phyloP scores from a whole-genome alignment of 345 rosid genomes.

The Eucalyptus regnans region DNA sequence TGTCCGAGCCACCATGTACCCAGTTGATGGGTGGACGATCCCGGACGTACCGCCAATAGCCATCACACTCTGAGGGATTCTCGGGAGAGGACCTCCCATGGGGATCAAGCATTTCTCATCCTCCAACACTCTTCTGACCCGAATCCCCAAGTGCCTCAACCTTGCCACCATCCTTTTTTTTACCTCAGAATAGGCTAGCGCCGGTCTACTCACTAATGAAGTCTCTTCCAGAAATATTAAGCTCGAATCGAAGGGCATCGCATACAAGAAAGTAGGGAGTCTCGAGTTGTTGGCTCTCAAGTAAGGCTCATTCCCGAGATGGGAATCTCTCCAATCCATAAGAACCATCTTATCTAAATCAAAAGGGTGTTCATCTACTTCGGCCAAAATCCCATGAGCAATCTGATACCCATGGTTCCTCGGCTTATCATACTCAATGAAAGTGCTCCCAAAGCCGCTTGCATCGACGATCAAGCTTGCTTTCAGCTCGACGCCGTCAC shows the following conservation, averaged over 20 bases:
- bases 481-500: constrained; percentile 39
- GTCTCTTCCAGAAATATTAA: constrained; percentile 55
- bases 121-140: constrained; percentile 38
- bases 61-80: constrained; percentile 50
- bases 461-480: constrained; percentile 54
- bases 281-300: constrained; percentile 25
- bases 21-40: constrained; percentile 63
- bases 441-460: constrained; percentile 39
- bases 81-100: constrained; percentile 70
- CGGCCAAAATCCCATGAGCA: constrained; percentile 62
- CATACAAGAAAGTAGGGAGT: constrained; percentile 46
- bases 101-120: constrained; percentile 69
- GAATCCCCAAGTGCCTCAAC: constrained; percentile 50
- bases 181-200: constrained; percentile 34
- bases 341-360: constrained; percentile 60
- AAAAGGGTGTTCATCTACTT: constrained; percentile 57
- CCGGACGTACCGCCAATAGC: constrained; percentile 58
- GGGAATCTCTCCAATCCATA: constrained; percentile 78
- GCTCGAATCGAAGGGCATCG: constrained; percentile 47
- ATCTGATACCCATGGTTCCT: constrained; percentile 62
- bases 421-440: constrained; percentile 30
- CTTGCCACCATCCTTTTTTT: constrained; percentile 63
- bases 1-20: constrained; percentile 47
- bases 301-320: constrained; percentile 50
- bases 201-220: constrained; percentile 49